These are phyloP conservation scores for Mariannaea elegans DNA, from an alignment of 2,329 filamentous ascomycete species.

Conservation along the genomic window DNA sequence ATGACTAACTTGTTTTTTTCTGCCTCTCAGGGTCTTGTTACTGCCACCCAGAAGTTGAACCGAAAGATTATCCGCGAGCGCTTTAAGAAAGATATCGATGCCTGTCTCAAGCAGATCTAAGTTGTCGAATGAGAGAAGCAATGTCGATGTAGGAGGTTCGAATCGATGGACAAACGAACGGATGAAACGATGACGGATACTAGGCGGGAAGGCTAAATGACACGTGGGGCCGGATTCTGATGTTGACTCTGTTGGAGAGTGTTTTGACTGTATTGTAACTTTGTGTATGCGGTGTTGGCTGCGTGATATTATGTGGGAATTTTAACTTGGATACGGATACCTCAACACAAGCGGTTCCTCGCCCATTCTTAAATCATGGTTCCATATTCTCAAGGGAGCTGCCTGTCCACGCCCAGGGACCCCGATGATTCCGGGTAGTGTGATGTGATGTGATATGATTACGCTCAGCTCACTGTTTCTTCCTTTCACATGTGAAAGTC, in stretches of 20 bases:
- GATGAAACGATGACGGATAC: conserved; percentile 33
- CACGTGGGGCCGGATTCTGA: conserved; percentile 8
- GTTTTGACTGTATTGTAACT: conserved; percentile 37
- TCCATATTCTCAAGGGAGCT: conserved; percentile 16
- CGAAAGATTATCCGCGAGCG: conserved; percentile 59
- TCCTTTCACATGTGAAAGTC: conserved; percentile 21
- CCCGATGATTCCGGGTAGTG: conserved; percentile 17
- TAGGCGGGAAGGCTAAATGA: conserved; percentile 23
- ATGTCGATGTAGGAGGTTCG: conserved; percentile 9
- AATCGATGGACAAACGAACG: conserved; percentile 9
- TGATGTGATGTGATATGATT: conserved; percentile 22
- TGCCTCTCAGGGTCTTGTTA: conserved; percentile 62
- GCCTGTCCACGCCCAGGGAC: neutral
- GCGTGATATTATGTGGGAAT: conserved; percentile 34
- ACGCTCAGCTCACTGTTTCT: conserved; percentile 2
- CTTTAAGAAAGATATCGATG: conserved; percentile 62
- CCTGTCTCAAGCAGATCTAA: conserved; percentile 46
- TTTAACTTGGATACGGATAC: conserved; percentile 21
- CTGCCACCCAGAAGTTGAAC: conserved; percentile 70
- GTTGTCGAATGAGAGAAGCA: conserved; percentile 4
- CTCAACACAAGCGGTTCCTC: neutral
- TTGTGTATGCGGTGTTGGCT: conserved; percentile 37
- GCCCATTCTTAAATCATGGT: conserved; percentile 7
- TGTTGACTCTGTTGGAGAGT: conserved; percentile 20
- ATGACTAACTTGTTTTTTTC: conserved; percentile 30